Evolutionary conservation across 2,329 filamentous ascomycete species (phyloP).

Genomic region (Dactylellina leptospora): DNA sequence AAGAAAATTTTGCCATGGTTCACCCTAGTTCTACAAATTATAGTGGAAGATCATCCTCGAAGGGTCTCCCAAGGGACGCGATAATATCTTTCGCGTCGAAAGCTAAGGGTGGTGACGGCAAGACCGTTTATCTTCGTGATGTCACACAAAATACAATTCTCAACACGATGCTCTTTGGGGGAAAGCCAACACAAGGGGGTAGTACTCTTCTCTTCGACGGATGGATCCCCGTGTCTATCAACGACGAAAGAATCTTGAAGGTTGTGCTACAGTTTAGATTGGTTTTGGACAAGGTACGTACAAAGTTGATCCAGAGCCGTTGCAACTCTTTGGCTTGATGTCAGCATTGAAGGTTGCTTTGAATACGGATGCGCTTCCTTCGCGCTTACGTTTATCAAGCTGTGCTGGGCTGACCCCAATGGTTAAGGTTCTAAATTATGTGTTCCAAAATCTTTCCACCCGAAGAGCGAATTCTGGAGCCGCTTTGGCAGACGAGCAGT

Average conservation of each 20-base stretch:
- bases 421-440: constrained; percentile 33
- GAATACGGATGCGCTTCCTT: too few relatives aligned
- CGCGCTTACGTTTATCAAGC: too few relatives aligned
- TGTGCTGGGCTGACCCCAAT: too few relatives aligned
- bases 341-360: too few relatives aligned
- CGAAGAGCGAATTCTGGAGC: constrained; percentile 23
- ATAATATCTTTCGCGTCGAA: constrained; percentile 55
- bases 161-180: constrained; percentile 56
- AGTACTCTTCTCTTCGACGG: constrained; percentile 55
- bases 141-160: constrained; percentile 55
- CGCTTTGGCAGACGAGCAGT: constrained; percentile 18
- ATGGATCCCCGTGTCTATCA: constrained; percentile 55
- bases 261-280: constrained; percentile 42
- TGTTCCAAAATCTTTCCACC: constrained; percentile 41
- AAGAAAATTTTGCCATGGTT: constrained; percentile 58
- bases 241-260: constrained; percentile 38
- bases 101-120: constrained; percentile 56
- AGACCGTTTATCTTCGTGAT: constrained; percentile 55
- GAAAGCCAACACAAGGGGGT: constrained; percentile 44
- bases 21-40: constrained; percentile 57
- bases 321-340: not conserved
- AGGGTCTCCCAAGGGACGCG: constrained; percentile 45
- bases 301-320: not conserved
- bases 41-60: constrained; percentile 34
- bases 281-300: constrained; percentile 44